Base-by-base conservation (phyloP, 305 asterid species). In the Striga hermonthica region DNA sequence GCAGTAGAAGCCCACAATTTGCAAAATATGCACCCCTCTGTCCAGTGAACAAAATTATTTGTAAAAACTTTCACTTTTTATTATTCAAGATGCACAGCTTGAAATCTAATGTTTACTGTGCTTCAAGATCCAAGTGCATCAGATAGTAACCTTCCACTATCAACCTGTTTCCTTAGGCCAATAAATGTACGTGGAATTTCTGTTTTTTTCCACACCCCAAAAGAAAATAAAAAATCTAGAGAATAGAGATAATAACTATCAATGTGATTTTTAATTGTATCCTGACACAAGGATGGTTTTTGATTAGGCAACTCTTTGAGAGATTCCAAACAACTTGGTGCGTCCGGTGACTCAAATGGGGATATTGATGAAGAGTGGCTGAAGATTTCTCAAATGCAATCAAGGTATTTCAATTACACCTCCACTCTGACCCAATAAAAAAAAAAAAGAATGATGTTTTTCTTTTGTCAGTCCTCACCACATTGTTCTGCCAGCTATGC, bases 321-420 rank as follows among this genome's bases (percentile, higher is more conserved):
- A 72, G 70, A 72, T 56, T 48, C 78, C 28, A 73, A 72, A 62
- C 82, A 64, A 60, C 50, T 68, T 68, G 87, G 81, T 73, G 75
- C 74, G 65, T 72, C 89, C 41, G 80, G 57, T 54, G 65, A 68
- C 74, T 75, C 81, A 59, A 66, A 67, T 69, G 88, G 74, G 47
- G 89, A 83, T 64, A 57, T 65, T 62, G 97, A 93, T 72, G 86
- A 88, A 69, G 95, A 90, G 72, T 93, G 97, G 99, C 37, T 71
- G 65, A 83, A 49, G 77, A 86, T 93, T 65, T 82, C 83, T 40
- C 78, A 83, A 79, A 88, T 88, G 87, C 99, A 90, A 64, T 81
- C 89, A 53, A 81, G 99, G 97, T 93, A 80, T 69, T 67, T 44
- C 58, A 71, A 59, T 62, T 60, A 22, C 31, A 22, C 31, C 31